These are phyloP conservation scores for Symbiodinium pilosum DNA, from an alignment of 73 alveolate species.

Conservation along the genomic window DNA sequence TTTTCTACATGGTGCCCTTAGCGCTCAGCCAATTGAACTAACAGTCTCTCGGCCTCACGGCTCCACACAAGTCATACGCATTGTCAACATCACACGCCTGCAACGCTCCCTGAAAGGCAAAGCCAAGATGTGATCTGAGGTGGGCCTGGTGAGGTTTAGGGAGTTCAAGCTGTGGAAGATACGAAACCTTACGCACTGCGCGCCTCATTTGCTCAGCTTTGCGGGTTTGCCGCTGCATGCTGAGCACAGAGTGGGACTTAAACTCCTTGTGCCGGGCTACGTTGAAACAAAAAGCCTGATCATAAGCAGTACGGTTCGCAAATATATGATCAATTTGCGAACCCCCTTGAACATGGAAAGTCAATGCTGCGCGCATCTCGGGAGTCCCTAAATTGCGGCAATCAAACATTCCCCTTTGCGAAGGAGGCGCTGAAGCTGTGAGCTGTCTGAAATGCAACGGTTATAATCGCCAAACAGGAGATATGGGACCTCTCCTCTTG, in stretches of 20 bases:
- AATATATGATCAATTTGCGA: background rate
- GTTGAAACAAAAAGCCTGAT: background rate
- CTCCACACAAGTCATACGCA: background rate
- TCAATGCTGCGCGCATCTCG: background rate
- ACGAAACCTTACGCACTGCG: background rate
- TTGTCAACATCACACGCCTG: background rate
- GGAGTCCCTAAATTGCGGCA: background rate
- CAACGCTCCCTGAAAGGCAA: background rate
- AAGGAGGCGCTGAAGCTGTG: background rate
- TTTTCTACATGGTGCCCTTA: background rate
- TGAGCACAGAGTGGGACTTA: background rate
- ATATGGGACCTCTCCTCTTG: background rate
- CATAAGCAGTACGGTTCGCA: background rate
- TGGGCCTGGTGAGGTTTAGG: background rate
- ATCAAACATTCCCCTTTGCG: background rate
- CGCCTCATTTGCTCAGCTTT: background rate
- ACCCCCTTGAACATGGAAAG: constrained; percentile 11
- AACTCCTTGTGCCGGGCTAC: too few species aligned
- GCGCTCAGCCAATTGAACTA: background rate
- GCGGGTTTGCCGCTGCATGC: background rate
- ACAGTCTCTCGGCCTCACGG: background rate
- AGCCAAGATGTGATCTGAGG: too few species aligned
- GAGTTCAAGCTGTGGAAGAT: background rate
- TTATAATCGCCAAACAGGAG: background rate
- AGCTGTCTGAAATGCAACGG: background rate